phyloP scores from a whole-genome alignment of 257 asterid genomes.

The Verbena officinalis region DNA sequence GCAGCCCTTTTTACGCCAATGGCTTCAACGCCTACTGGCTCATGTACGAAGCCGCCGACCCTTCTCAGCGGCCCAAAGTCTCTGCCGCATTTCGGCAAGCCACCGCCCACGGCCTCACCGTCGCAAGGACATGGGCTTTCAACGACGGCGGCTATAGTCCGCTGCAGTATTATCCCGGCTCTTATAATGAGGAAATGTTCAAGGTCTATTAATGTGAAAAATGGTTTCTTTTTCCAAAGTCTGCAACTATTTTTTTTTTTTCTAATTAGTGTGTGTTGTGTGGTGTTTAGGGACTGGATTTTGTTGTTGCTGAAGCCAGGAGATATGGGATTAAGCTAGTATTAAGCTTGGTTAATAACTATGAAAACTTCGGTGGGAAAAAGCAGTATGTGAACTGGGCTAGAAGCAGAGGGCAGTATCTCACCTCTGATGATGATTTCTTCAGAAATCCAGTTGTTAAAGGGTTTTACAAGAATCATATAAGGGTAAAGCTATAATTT shows the following conservation, averaged over 20 bases:
- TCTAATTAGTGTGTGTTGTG: neutral
- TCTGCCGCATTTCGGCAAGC: constrained; percentile 79
- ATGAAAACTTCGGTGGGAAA: constrained; percentile 87
- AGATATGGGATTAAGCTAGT: constrained; percentile 72
- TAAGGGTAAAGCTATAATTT: constrained; percentile 52
- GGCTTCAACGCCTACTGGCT: constrained; percentile 98
- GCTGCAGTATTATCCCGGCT: constrained; percentile 72
- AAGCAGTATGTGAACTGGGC: constrained; percentile 95
- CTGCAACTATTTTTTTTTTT: neutral
- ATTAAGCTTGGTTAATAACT: constrained; percentile 75
- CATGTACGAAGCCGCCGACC: constrained; percentile 82
- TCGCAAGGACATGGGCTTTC: constrained; percentile 96
- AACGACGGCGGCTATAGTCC: constrained; percentile 85
- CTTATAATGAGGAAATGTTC: constrained; percentile 70
- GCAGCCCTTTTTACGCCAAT: constrained; percentile 71
- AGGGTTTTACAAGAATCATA: constrained; percentile 73
- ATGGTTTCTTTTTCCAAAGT: no score
- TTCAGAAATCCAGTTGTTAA: constrained; percentile 64
- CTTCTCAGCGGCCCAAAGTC: constrained; percentile 66
- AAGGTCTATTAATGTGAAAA: constrained; percentile 47
- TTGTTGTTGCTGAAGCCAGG: constrained; percentile 83
- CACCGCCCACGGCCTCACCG: constrained; percentile 68
- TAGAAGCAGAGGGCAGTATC: constrained; percentile 59
- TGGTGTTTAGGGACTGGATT: constrained; percentile 75
- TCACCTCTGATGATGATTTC: constrained; percentile 87